Evolutionary conservation across 1,284 basidiomycete genomes (phyloP).

Genomic region (Salmacisia buchloeana): DNA sequence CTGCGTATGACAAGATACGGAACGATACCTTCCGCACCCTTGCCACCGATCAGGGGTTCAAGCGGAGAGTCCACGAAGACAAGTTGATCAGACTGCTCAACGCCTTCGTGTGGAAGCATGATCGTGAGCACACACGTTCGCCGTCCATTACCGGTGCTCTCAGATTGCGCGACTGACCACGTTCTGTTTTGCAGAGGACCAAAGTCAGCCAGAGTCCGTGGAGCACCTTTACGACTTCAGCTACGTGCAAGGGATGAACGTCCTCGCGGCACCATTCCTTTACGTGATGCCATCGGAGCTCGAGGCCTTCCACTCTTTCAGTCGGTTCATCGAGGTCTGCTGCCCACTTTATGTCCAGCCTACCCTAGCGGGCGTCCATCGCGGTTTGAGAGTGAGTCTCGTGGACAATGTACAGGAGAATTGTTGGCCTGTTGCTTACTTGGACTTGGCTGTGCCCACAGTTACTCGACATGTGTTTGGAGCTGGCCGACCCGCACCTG

Average conservation of each 20-base stretch:
- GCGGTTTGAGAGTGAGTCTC: constrained; percentile 72
- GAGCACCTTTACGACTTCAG: constrained; percentile 69
- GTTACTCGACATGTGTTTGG: constrained; percentile 84
- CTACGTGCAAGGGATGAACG: constrained; percentile 98
- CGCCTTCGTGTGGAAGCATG: constrained; percentile 91
- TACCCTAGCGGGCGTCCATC: constrained; percentile 86
- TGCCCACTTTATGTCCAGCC: constrained; percentile 94
- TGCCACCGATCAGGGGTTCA: constrained; percentile 89
- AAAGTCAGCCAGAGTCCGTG: not conserved
- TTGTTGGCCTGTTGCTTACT: constrained; percentile 2
- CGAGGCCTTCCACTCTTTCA: constrained; percentile 92
- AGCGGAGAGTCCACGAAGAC: constrained; percentile 86
- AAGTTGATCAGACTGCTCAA: constrained; percentile 92
- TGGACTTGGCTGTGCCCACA: constrained; percentile 49
- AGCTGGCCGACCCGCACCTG: constrained; percentile 80
- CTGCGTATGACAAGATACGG: constrained; percentile 53
- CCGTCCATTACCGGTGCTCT: no score
- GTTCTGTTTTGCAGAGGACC: not conserved
- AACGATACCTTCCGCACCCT: constrained; percentile 69
- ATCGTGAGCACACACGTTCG: constrained; percentile 57
- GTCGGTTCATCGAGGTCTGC: constrained; percentile 83
- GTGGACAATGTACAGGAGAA: not conserved
- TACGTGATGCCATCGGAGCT: constrained; percentile 92
- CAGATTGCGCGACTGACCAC: not conserved
- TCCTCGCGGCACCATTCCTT: constrained; percentile 90